Evolutionary conservation across 1,139 yeast genomes (phyloP), one percentile per base, ranked within the genome.

Genomic region (Candida pseudoviswanathii): DNA sequence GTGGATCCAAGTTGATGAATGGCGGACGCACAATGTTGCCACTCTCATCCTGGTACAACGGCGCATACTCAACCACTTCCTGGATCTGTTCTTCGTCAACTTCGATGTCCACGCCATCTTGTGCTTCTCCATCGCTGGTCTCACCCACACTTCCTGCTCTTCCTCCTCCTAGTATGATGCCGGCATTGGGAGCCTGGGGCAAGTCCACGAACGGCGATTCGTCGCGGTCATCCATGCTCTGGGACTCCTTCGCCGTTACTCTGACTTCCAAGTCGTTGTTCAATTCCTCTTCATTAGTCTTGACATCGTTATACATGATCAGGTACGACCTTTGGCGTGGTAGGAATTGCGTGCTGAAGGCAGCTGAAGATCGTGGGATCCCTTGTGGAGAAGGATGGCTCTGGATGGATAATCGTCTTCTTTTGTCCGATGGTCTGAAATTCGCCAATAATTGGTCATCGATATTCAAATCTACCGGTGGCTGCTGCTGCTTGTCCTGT

Each of bases 1-100:
- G 57, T 0, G 80, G 81, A 48, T 75, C 79, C 44, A 75, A 64
- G 47, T 73, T 73, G 34, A 76, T 74, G 54, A 75, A 73, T n/a
- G 80, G 79, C 0, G 81, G 80, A 46, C 81, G 63, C 2, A 70
- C 75, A 45, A 73, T 57, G 50, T 73, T 69, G 2, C 80, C 79
- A 1, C 67, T 64, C 3, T 62, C 64, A 51, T 75, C 80, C 25
- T 59, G 59, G 52, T 72, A 72, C 39, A 70, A 54, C 1, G 73
- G 68, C 1, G 72, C 71, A 56, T 66, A 67, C 36, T 68, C 73
- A 36, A 63, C 65, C 41, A 66, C 70, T 11, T 62, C 45, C 27
- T 43, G 51, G 48, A 30, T 33, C 30, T 43, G 50, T 21, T 36
- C 49, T 25, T 41, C 51, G 21, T 24, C 39, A n/a, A 16, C 49